Evolutionary conservation across 495 filamentous ascomycete species (phyloP).

Genomic region (Penicillium macrosclerotiorum): DNA sequence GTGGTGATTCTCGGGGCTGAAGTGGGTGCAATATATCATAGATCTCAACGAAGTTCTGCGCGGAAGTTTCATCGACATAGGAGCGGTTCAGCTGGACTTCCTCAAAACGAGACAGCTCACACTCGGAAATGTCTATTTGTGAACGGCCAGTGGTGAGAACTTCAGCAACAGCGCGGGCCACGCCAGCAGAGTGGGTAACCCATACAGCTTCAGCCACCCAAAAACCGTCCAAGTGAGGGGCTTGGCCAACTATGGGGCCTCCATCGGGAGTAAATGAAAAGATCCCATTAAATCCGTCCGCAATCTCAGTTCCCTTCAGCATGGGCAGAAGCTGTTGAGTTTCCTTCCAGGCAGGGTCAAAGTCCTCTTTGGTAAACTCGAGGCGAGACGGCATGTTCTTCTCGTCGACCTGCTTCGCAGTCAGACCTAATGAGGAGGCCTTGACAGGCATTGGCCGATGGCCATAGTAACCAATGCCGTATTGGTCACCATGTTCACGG

Average conservation of each 20-base stretch:
- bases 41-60: slow-evolving; percentile 52
- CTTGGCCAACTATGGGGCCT: slow-evolving; percentile 46
- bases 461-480: slow-evolving; percentile 54
- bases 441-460: slow-evolving; percentile 51
- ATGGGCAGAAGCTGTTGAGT: slow-evolving; percentile 42
- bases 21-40: slow-evolving; percentile 54
- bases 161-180: slow-evolving; percentile 49
- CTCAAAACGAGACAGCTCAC: slow-evolving; percentile 51
- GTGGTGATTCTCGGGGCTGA: slow-evolving; percentile 45
- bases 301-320: slow-evolving; percentile 38
- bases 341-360: slow-evolving; percentile 48
- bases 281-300: slow-evolving; percentile 51
- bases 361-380: slow-evolving; percentile 47
- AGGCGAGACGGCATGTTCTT: slow-evolving; percentile 52
- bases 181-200: slow-evolving; percentile 55
- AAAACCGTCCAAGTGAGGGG: slow-evolving; percentile 48
- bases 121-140: slow-evolving; percentile 45
- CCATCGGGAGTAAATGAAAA: slow-evolving; percentile 56
- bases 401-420: slow-evolving; percentile 45
- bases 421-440: slow-evolving; percentile 39
- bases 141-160: slow-evolving; percentile 46
- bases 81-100: slow-evolving; percentile 40
- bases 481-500: slow-evolving; percentile 51
- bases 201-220: slow-evolving; percentile 55
- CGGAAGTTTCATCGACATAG: slow-evolving; percentile 46